A percentile compares a stretch with the other conserved stretches of the same genome.
Conservation (phyloP, 176 grass and related monocot species). For the Aegilops bicornis region DNA sequence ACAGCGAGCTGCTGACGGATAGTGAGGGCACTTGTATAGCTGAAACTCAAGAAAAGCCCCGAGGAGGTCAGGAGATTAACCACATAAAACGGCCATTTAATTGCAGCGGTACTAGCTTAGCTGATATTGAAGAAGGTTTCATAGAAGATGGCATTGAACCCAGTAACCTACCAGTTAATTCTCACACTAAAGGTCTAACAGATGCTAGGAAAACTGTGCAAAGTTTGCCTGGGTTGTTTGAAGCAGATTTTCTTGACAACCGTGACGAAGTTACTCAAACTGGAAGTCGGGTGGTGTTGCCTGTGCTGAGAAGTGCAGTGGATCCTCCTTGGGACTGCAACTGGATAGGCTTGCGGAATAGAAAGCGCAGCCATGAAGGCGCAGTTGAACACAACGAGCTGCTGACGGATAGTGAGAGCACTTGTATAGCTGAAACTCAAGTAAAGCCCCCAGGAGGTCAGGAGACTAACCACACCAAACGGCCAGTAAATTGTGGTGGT, state of each 20-base stretch:
- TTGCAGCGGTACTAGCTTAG: not conserved
- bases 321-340: not conserved
- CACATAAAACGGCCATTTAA: too few species aligned
- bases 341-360: not conserved
- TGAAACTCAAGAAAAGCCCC: not conserved
- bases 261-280: not conserved
- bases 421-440: constrained; percentile 5
- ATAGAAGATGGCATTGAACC: not conserved
- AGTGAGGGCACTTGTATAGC: not conserved
- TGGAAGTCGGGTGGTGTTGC: not conserved
- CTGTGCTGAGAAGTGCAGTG: not conserved
- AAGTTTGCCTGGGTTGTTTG: constrained; percentile 36
- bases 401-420: not conserved
- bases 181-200: not conserved
- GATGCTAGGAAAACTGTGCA: constrained; percentile 38
- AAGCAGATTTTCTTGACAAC: constrained; percentile 19
- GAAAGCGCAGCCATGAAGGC: not conserved
- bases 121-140: not conserved
- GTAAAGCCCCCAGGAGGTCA: not conserved
- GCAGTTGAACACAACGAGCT: not conserved
- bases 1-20: not conserved
- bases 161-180: not conserved
- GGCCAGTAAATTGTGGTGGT: not conserved
- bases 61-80: too few species aligned
- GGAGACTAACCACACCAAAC: not conserved